Evolutionary conservation across 352 stramenopile species (phyloP), one percentile per base, ranked within the genome.

Genomic region (Proteromonas lacertae): DNA sequence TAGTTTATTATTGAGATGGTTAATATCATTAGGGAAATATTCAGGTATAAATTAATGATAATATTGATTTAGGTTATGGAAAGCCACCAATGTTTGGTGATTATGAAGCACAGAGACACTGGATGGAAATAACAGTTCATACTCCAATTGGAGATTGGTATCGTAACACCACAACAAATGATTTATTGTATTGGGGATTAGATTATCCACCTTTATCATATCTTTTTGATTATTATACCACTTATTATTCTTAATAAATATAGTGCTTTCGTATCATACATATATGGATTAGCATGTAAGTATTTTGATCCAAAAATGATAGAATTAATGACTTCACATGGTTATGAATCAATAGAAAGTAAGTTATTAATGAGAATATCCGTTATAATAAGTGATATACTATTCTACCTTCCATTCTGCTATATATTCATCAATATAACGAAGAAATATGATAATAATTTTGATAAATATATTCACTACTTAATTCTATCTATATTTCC

Each of bases 81-180:
- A 36, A 29, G 1, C 43, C 32, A n/a, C 46, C 46, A 24, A 53
- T 55, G 35, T 83, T 77, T 45, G 83, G 83, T 25, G 83, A 96
- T 51, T 94, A 84, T 54, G 83, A 96, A 50, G 83, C 81, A 2
- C 81, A 96, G 53, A 69, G 83, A 24, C 83, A 96, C 55, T 96
- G 83, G 83, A 95, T 96, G 79, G 83, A 96, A 59, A 59, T 96
- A 32, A 93, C 83, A 20, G 61, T 63, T 29, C 58, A 81, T 38
- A 43, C 92, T 37, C 78, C 78, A 0, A 36, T 91, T 9, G 62
- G 52, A 1, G 59, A 90, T 33, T 96, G 83, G 83, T 96, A 93
- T 48, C 71, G 68, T 46, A 83, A 77, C 38, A 57, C 62, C 16
- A 62, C 12, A 31, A 2, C 29, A 22, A 84, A 93, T 50, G 68